Percentiles rank a stretch among this genome's conserved stretches.
phyloP scores from a whole-genome alignment of 768 basidiomycete genomes.

The Leccinellum rugosiceps region DNA sequence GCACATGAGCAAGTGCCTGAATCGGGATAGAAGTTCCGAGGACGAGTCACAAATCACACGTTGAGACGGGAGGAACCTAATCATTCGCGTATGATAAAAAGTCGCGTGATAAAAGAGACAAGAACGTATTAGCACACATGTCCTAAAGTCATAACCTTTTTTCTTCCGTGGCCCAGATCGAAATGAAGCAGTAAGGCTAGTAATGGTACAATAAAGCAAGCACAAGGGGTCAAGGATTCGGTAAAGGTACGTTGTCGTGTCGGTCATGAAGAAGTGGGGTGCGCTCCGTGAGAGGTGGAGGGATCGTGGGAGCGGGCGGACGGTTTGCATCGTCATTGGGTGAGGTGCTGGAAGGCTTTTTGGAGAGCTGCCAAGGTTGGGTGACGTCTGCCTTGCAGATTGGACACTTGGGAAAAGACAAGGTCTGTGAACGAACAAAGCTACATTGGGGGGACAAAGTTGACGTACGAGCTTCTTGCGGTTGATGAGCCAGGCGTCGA shows the following conservation, averaged over 20 bases:
- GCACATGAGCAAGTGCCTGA: background rate
- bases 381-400: constrained; percentile 93
- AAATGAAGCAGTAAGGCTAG: constrained; percentile 6
- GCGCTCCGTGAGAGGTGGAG: constrained; percentile 26
- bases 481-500: constrained; percentile 90
- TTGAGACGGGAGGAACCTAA: constrained; percentile 9
- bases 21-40: constrained; percentile 11
- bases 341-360: constrained; percentile 9
- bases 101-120: constrained; percentile 1
- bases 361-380: constrained; percentile 40
- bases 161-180: background rate
- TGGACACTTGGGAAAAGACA: constrained; percentile 60
- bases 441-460: background rate
- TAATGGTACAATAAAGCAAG: constrained; percentile 27
- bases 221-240: constrained; percentile 8
- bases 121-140: constrained; percentile 8
- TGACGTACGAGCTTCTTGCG: constrained; percentile 84
- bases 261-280: constrained; percentile 32
- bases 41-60: constrained; percentile 4
- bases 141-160: constrained; percentile 2
- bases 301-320: constrained; percentile 12
- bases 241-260: constrained; percentile 10
- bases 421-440: constrained; percentile 2
- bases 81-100: constrained; percentile 20
- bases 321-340: constrained; percentile 3